These are phyloP conservation scores for Yarrowia bubula DNA, from an alignment of 805 yeast species.

Conservation along the genomic window DNA sequence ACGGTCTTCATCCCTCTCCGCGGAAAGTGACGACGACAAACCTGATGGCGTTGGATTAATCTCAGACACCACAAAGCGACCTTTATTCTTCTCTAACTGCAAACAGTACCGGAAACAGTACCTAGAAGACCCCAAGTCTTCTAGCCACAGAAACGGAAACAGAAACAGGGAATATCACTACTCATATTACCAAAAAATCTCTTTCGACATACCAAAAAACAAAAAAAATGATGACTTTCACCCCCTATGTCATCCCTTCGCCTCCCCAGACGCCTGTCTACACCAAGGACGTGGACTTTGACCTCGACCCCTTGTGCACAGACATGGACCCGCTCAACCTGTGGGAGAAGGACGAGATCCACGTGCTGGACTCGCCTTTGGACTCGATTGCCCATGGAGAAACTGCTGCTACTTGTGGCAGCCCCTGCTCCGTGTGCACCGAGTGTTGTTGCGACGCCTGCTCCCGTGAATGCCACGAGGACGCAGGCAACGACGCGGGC, in stretches of 20 bases:
- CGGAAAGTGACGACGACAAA: conserved; percentile 27
- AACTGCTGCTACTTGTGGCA: neutral
- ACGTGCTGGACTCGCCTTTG: neutral
- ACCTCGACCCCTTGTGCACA: neutral
- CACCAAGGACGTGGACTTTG: neutral
- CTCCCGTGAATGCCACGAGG: neutral
- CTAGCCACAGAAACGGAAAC: conserved; percentile 28
- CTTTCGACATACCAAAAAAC: neutral
- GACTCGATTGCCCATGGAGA: neutral
- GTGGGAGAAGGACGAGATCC: neutral
- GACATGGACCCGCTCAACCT: conserved; percentile 20
- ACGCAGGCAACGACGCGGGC: neutral
- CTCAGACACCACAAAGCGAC: conserved; percentile 21
- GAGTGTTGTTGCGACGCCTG: conserved; percentile 14
- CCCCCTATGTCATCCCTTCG: conserved; percentile 20
- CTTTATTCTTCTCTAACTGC: conserved; percentile 17
- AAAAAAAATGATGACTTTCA: conserved; percentile 7
- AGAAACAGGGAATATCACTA: conserved; percentile 27
- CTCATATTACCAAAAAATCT: conserved; percentile 10
- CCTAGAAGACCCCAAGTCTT: conserved; percentile 23
- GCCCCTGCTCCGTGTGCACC: conserved; percentile 12
- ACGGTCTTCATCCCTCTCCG: conserved; percentile 27
- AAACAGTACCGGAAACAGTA: conserved; percentile 28
- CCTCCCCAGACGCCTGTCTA: conserved; percentile 16
- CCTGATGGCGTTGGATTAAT: conserved; percentile 27